phyloP scores from a whole-genome alignment of 2,329 filamentous ascomycete species.

The Fusarium nodosum region DNA sequence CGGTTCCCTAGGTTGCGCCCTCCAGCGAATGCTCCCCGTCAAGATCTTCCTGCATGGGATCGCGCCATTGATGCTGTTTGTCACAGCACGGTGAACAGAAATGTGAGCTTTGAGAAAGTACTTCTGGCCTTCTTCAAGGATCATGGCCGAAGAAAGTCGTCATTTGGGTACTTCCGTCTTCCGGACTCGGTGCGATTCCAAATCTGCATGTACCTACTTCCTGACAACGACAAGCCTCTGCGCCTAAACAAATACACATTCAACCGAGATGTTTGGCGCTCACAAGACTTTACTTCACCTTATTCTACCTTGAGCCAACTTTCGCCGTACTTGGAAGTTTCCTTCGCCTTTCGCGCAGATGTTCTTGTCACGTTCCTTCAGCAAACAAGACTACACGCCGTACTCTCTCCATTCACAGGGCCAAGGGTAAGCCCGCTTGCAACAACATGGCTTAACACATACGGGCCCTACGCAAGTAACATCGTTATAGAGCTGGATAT shows the following conservation, averaged over 20 bases:
- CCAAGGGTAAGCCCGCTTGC: constrained; percentile 53
- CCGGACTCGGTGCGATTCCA: constrained; percentile 47
- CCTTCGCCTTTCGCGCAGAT: constrained; percentile 56
- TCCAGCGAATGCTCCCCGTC: constrained; percentile 18
- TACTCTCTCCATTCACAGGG: constrained; percentile 56
- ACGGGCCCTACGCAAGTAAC: constrained; percentile 54
- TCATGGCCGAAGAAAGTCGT: constrained; percentile 20
- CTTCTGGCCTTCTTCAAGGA: constrained; percentile 46
- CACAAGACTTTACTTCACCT: constrained; percentile 53
- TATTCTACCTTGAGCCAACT: constrained; percentile 46
- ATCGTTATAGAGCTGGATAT: constrained; percentile 60
- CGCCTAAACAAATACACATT: constrained; percentile 50
- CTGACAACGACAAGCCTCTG: constrained; percentile 44
- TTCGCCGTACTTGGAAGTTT: constrained; percentile 49
- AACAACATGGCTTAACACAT: constrained; percentile 54
- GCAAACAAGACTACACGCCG: constrained; percentile 55
- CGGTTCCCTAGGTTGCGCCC: not conserved
- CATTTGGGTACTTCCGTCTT: constrained; percentile 43
- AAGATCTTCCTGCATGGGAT: constrained; percentile 53
- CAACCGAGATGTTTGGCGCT: constrained; percentile 54
- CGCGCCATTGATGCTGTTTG: constrained; percentile 56
- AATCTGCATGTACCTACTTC: constrained; percentile 50
- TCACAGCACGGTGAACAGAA: constrained; percentile 41
- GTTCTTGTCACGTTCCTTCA: constrained; percentile 55
- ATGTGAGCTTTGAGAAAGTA: constrained; percentile 29